Evolutionary conservation across 1,284 basidiomycete species (phyloP).

Genomic region (Chalciporus sp.): DNA sequence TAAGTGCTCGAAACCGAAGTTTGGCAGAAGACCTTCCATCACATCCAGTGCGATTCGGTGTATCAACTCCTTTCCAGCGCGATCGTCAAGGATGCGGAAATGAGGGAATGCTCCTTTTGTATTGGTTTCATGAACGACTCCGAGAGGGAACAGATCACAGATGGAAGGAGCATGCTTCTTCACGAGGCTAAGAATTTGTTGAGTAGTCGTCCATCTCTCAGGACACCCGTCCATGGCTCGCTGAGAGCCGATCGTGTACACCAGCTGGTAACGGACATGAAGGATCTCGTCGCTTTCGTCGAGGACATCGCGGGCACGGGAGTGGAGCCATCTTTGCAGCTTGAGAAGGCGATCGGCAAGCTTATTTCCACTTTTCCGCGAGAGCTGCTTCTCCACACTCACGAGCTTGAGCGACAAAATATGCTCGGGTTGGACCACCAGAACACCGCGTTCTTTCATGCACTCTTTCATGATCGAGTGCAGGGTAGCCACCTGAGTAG

Average conservation of each 20-base stretch:
- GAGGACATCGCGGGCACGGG: conserved; percentile 36
- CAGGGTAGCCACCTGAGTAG: conserved; percentile 20
- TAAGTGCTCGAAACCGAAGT: conserved; percentile 21
- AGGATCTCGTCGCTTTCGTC: conserved; percentile 49
- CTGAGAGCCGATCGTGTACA: conserved; percentile 29
- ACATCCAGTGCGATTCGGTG: conserved; percentile 24
- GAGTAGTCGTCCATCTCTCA: conserved; percentile 45
- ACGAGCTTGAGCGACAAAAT: conserved; percentile 42
- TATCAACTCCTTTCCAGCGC: conserved; percentile 24
- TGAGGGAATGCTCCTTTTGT: conserved; percentile 25
- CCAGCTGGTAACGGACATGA: conserved; percentile 43
- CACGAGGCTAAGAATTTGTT: conserved; percentile 38
- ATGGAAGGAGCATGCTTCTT: conserved; percentile 10
- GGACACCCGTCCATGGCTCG: conserved; percentile 42
- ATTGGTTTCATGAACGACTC: conserved; percentile 5
- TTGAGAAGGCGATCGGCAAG: conserved; percentile 11
- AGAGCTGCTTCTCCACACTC: conserved; percentile 22
- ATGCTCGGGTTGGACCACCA: conserved; percentile 54
- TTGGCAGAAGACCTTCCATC: conserved; percentile 22
- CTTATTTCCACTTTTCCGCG: conserved; percentile 9
- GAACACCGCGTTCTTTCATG: conserved; percentile 38
- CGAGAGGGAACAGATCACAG: conserved; percentile 20
- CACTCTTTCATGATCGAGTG: conserved; percentile 41
- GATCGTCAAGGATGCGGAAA: conserved; percentile 32
- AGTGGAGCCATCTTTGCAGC: conserved; percentile 32